These are phyloP conservation scores for Macrolepiota albuminosa DNA, from an alignment of 768 basidiomycete genomes.

Conservation along the genomic window DNA sequence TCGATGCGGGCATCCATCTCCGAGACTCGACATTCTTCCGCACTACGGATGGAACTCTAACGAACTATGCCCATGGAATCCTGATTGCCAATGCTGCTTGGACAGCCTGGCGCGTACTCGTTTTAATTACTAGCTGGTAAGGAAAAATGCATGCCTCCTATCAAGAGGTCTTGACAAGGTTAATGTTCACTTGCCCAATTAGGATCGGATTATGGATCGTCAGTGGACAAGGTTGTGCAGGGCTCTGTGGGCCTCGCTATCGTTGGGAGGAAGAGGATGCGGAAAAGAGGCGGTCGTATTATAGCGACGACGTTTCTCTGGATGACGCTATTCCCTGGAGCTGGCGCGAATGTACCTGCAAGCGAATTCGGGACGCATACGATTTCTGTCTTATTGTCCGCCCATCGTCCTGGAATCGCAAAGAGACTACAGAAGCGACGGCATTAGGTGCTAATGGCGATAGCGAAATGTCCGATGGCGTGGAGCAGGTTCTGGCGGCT, in stretches of 20 bases:
- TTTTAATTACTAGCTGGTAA: slow-evolving; percentile 70
- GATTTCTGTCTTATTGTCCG: slow-evolving; percentile 63
- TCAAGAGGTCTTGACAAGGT: background rate
- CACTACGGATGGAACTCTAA: slow-evolving; percentile 56
- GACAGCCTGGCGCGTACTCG: slow-evolving; percentile 69
- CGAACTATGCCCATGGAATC: slow-evolving; percentile 73
- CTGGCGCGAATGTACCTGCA: slow-evolving; percentile 70
- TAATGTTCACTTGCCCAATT: slow-evolving; percentile 4
- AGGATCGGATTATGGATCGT: slow-evolving; percentile 79
- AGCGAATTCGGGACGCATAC: slow-evolving; percentile 73
- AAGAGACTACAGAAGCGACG: slow-evolving; percentile 24
- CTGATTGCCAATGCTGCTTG: slow-evolving; percentile 77
- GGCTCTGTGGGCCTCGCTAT: slow-evolving; percentile 79
- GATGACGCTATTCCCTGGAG: slow-evolving; percentile 66
- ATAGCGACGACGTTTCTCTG: slow-evolving; percentile 45
- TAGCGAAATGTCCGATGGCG: slow-evolving; percentile 38
- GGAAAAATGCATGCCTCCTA: slow-evolving; percentile 15
- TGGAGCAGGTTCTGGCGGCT: slow-evolving; percentile 58
- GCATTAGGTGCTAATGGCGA: slow-evolving; percentile 18
- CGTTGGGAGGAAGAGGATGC: slow-evolving; percentile 80
- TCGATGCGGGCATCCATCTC: slow-evolving; percentile 39
- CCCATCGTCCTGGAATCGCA: slow-evolving; percentile 27
- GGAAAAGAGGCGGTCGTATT: slow-evolving; percentile 52
- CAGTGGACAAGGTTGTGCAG: slow-evolving; percentile 72
- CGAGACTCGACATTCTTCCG: slow-evolving; percentile 79